Percentiles rank a stretch among this genome's conserved stretches.
Evolutionary conservation across 305 asterid species (phyloP).

Genomic region (Fraxinus nigra): DNA sequence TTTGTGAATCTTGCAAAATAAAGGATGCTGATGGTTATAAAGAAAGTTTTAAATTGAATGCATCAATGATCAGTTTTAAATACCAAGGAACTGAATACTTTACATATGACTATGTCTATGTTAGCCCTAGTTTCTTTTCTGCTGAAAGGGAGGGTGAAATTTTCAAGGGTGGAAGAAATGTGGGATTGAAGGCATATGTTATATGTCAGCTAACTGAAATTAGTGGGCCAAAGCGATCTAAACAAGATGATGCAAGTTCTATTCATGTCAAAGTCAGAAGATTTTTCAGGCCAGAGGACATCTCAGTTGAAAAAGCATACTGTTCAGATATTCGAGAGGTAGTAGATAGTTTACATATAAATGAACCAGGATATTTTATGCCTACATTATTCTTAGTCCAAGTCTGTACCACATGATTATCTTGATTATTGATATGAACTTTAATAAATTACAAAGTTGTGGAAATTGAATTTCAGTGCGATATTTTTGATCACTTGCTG

Average conservation of each 20-base stretch:
- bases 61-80: slow-evolving; percentile 49
- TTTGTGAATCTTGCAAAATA: slow-evolving; percentile 64
- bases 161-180: slow-evolving; percentile 85
- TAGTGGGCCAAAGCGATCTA: slow-evolving; percentile 41
- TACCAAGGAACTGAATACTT: slow-evolving; percentile 57
- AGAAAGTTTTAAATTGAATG: slow-evolving; percentile 46
- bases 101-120: slow-evolving; percentile 67
- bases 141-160: slow-evolving; percentile 55
- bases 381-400: slow-evolving; percentile 1
- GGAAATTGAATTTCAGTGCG: neutral
- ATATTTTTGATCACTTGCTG: slow-evolving; percentile 1
- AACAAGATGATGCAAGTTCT: slow-evolving; percentile 40
- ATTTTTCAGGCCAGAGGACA: slow-evolving; percentile 84
- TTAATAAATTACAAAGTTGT: slow-evolving; percentile 12
- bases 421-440: slow-evolving; percentile 4
- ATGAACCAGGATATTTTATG: neutral
- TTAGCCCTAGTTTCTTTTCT: slow-evolving; percentile 61
- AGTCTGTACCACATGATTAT: slow-evolving; percentile 1
- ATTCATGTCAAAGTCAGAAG: slow-evolving; percentile 63
- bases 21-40: slow-evolving; percentile 38
- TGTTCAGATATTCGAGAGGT: slow-evolving; percentile 91
- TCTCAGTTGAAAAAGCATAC: slow-evolving; percentile 77
- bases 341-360: slow-evolving; percentile 17
- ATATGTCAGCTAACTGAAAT: slow-evolving; percentile 79
- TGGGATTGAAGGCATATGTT: slow-evolving; percentile 76